Percentiles rank a stretch among this genome's conserved stretches.
These are phyloP conservation scores for Jatropha multifida DNA, from an alignment of 441 rosid species.

Conservation along the genomic window DNA sequence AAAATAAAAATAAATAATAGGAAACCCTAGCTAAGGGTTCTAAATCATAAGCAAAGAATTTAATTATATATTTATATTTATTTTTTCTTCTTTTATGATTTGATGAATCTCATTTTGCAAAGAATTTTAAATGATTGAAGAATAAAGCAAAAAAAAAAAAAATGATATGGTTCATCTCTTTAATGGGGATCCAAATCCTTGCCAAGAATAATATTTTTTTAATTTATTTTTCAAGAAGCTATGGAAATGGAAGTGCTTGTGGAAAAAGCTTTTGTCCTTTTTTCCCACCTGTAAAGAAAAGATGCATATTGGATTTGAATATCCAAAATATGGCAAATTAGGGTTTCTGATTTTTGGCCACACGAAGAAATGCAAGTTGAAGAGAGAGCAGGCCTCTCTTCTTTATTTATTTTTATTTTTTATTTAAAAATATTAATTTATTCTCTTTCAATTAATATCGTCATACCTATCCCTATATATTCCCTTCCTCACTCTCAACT, in stretches of 20 bases:
- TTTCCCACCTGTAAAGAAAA: slow-evolving; percentile 15
- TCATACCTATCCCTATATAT: slow-evolving; percentile 21
- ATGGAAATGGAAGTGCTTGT: not conserved
- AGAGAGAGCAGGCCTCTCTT: not conserved
- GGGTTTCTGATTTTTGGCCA: not conserved
- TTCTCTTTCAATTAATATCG: not conserved
- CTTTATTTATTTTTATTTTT: no score
- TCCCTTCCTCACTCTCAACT: slow-evolving; percentile 14
- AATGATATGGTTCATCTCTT: slow-evolving; percentile 33
- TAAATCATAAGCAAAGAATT: not conserved
- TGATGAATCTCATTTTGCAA: slow-evolving; percentile 11
- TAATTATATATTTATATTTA: not conserved
- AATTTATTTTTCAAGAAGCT: slow-evolving; percentile 12
- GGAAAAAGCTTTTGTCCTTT: slow-evolving; percentile 27
- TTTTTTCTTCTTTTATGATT: not conserved
- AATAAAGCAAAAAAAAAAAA: slow-evolving; percentile 26
- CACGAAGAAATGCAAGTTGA: slow-evolving; percentile 4
- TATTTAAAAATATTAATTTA: not conserved
- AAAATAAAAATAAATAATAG: not conserved
- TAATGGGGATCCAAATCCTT: slow-evolving; percentile 34
- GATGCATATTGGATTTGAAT: slow-evolving; percentile 30
- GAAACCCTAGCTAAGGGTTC: not conserved
- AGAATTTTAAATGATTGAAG: slow-evolving; percentile 37
- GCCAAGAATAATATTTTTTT: slow-evolving; percentile 13
- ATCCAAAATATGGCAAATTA: slow-evolving; percentile 14